Evolutionary conservation across 768 basidiomycete genomes (phyloP).

Genomic region (Baorangia bicolor): DNA sequence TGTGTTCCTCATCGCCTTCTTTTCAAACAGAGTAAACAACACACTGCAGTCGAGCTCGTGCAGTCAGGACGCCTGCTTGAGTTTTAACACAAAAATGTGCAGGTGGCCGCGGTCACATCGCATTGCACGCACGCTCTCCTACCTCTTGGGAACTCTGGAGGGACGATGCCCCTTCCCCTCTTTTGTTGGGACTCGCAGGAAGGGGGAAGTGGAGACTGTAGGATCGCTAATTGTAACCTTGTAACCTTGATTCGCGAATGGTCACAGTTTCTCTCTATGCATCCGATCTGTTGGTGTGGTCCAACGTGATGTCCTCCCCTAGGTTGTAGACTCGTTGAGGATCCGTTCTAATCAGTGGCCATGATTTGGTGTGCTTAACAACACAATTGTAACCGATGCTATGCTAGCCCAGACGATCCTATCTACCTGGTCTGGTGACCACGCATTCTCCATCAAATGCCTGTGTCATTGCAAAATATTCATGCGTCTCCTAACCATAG

Average conservation of each 20-base stretch:
- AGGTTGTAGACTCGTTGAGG: not conserved
- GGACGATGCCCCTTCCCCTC: conserved; percentile 18
- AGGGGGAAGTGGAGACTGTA: conserved; percentile 22
- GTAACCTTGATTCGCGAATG: conserved; percentile 24
- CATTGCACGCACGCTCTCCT: conserved; percentile 28
- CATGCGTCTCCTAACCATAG: not conserved
- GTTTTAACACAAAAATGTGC: conserved; percentile 12
- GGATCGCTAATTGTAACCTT: conserved; percentile 21
- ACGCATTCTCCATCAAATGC: too few relatives aligned
- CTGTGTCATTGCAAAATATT: not conserved
- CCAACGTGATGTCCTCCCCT: not conserved
- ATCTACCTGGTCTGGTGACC: too few relatives aligned
- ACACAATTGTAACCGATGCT: too few relatives aligned
- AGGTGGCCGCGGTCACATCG: conserved; percentile 16
- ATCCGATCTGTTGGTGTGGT: not conserved
- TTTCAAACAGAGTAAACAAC: conserved; percentile 38
- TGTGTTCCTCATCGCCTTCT: not conserved
- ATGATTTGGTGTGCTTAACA: too few relatives aligned
- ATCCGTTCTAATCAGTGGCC: not conserved
- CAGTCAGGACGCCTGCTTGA: conserved; percentile 16
- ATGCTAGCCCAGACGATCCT: too few relatives aligned
- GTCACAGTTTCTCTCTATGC: conserved; percentile 5
- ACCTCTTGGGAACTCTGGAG: conserved; percentile 24
- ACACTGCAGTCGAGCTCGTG: conserved; percentile 29
- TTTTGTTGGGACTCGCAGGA: conserved; percentile 26